Evolutionary conservation across 805 yeast genomes (phyloP), one percentile per base, ranked within the genome.

Genomic region (Allodekkera sacchari): DNA sequence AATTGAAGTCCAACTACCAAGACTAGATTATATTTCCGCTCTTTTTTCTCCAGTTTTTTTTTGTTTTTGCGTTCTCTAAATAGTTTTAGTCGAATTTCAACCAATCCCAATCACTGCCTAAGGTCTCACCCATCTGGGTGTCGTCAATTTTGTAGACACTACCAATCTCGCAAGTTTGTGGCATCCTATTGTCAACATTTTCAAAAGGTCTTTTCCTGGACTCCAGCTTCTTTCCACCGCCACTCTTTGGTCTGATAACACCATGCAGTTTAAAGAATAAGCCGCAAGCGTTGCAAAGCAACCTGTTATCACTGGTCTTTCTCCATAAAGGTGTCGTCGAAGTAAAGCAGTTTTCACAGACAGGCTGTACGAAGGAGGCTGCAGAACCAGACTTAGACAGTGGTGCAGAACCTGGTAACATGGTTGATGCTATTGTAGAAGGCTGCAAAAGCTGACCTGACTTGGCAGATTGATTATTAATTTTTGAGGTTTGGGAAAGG

Each of bases 281-380:
- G 0, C 96, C 96, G 63, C 96, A 85, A 3, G 96, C 96, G 59
- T 88, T 88, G 53, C 96, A 88, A 25, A 88, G 68, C 22, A 87
- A 83, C 45, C 77, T 72, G 20, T 89, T 89, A 17, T 83, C 77
- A 44, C 84, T 94, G 7, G 62, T 57, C 42, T 95, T 71, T 49
- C 96, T 71, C 96, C 96, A 88, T 13, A 88, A 64, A 1, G 96
- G 96, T 2, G 96, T 88, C 4, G 94, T 88, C 22, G 88, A 78
- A 2, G 96, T 88, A 46, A 78, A 71, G 59, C 96, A 88, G 57
- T 88, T 88, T 46, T 81, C 83, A 55, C 96, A 88, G 7, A 41
- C 33, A 19, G 20, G 88, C 42, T 30, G 53, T 50, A 26, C 45
- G 44, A 36, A 27, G 6, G 31, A 33, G 16, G 14, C 28, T 7